Evolutionary conservation across 73 alveolate species (phyloP), one percentile per base, ranked within the genome.

Genomic region (Blepharisma japonicum): DNA sequence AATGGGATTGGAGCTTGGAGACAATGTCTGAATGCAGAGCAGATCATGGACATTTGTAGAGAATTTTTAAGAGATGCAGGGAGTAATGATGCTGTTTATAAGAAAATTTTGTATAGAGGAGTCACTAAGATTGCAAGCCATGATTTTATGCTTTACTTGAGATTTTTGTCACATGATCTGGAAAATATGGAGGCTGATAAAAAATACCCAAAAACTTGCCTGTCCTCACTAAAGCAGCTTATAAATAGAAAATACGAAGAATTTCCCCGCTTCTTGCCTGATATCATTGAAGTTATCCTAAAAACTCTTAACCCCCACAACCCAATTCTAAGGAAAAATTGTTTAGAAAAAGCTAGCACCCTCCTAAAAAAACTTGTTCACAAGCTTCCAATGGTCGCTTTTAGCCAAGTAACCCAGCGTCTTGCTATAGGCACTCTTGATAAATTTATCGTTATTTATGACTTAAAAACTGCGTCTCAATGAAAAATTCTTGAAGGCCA

Each of bases 301-400:
- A 87, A 87, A 56, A 77, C 87, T 49, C 56, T 87, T 18, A 89
- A 83, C 67, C 94, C 94, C 25, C 83, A 87, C 56, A 89, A 83
- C 32, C 71, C 86, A 8, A 82, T 85, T 6, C 77, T 83, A 39
- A 87, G 94, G 61, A 87, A 87, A 76, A 78, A 80, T 66, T 56
- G 81, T 23, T 88, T 74, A 46, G 81, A 83, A 32, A 68, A 48
- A 9, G 84, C 80, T 55, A 55, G 88, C 21, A 68, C 68, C 45
- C 82, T 93, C 48, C 77, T 93, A 66, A 79, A 91, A 14, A 85
- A 88, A 50, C 80, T 93, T 87, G 94, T 93, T 25, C 88, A 86
- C 67, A 85, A 87, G 83, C 92, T 90, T 81, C 98, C 98, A 5
- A 93, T 93, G 98, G 93, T 91, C n/a, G 94, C 94, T 45, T 93